Evolutionary conservation across 2,329 filamentous ascomycete genomes (phyloP), one percentile per base, ranked within the genome.

Genomic region (Fusarium floridanum): DNA sequence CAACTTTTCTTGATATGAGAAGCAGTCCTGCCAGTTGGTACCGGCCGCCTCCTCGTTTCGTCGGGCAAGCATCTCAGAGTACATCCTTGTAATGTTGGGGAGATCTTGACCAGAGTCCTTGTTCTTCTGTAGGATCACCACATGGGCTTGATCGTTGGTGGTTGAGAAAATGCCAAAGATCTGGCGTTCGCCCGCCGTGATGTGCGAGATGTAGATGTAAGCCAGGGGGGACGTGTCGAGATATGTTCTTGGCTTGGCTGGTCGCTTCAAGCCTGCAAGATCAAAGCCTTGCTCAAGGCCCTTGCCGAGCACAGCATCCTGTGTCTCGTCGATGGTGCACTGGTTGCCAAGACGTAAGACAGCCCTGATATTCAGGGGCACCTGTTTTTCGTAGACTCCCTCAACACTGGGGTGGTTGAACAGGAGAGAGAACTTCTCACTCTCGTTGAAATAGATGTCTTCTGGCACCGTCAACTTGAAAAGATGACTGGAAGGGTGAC

Each of bases 351-450:
- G 87, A 76, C 97, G 94, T 11, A 99, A 89, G 36, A 99, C 90
- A 5, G 96, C 97, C 45, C 96, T 91, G 57, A 97, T 90, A 73
- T 94, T 94, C 7, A 98, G 87, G 1, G 97, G 95, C 2, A 99
- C 88, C 75, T 98, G 93, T 79, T 93, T 96, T 84, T 99, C 97
- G 80, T 99, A 99, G 16, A 99, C 95, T 34, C 97, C 97, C 83
- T 99, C 97, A 2, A 99, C 94, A 81, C 95, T 98, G 0, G 95
- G 91, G 80, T 99, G 95, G 73, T 96, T 95, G 85, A 98, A 96
- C 2, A 98, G 86, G 32, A 92, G 84, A 2, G 92, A 91, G 71
- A 98, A 92, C 80, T 95, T 97, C 71, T 95, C 93, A 0, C 92
- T 88, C 81, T 98, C 94, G 53, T 92, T 91, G 70, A 98, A 91